Evolutionary conservation across 177 flowering plant genomes (phyloP), one percentile per base, ranked within the genome.

Genomic region (Vitis hybrid): DNA sequence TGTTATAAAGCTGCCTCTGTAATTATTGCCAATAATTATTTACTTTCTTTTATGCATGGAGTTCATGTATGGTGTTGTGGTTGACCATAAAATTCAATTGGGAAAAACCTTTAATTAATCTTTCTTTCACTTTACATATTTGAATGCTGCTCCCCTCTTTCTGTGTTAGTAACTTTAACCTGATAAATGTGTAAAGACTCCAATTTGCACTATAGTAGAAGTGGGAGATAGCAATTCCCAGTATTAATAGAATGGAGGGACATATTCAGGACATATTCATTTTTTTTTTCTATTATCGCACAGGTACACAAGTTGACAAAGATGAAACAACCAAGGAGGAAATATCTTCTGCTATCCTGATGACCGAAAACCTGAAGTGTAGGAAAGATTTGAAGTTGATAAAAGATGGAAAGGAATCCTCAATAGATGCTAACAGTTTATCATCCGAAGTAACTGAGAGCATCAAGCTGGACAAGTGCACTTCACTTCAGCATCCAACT

Each of bases 341-440:
- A 48, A 39, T 39, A 39, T 39, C 48, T 39, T 39, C 48, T 39
- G 48, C 48, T 39, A 39, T 39, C 48, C 48, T 39, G 48, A 39
- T 39, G 48, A 39, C 48, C 9, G 48, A 5, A 67, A 50, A 50
- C 39, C 52, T 59, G 34, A 68, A 57, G 0, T 63, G n/a, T 53
- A 59, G 26, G 56, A 63, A 65, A 70, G 66, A 65, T 64, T 19
- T 63, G 31, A 63, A 34, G 29, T 61, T 63, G 31, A 22, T 69
- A 10, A 11, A 67, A 61, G n/a, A 5, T 64, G 20, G 20, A 51
- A 66, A 59, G 69, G 55, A 66, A 56, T 73, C 45, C 48, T 70
- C 10, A 10, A 18, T 31, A 50, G 19, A 4, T 61, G 59, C 55
- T 68, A 18, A 57, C 61, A 45, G 12, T 45, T 65, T 63, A 49